Percentiles rank a stretch among this genome's conserved stretches.
phyloP scores from a whole-genome alignment of 176 grass and related monocot genomes.

The Eremochloa ophiuroides region DNA sequence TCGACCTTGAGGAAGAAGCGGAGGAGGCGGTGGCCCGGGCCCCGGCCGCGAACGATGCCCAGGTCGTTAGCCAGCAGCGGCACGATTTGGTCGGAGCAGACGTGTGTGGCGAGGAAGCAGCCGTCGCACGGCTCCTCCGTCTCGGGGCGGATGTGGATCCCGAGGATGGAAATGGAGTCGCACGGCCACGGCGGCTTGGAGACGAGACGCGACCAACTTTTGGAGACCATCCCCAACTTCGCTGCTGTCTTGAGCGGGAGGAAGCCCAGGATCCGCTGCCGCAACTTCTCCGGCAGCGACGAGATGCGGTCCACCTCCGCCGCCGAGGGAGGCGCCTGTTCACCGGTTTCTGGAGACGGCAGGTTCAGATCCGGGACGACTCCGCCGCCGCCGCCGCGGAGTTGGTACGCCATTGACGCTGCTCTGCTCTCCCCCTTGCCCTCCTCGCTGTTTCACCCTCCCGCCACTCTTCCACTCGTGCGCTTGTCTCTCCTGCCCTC shows the following conservation, averaged over 20 bases:
- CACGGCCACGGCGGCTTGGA: neutral
- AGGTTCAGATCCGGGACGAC: neutral
- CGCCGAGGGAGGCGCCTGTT: neutral
- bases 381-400: neutral
- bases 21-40: constrained; percentile 17
- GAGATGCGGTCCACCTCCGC: constrained; percentile 31
- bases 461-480: neutral
- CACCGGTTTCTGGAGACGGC: neutral
- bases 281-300: constrained; percentile 17
- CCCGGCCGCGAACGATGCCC: neutral
- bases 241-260: constrained; percentile 44
- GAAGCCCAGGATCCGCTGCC: constrained; percentile 37
- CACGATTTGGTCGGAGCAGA: neutral
- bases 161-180: constrained; percentile 17
- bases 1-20: constrained; percentile 27
- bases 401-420: neutral
- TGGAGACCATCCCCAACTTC: constrained; percentile 21
- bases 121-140: neutral
- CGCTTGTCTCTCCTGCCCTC: neutral
- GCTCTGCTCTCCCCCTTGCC: neutral
- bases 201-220: constrained; percentile 19
- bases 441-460: neutral
- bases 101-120: neutral
- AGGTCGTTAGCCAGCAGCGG: neutral
- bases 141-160: neutral